Base-by-base conservation (phyloP, 2,329 filamentous ascomycete genomes). In the Penicillium sp. region DNA sequence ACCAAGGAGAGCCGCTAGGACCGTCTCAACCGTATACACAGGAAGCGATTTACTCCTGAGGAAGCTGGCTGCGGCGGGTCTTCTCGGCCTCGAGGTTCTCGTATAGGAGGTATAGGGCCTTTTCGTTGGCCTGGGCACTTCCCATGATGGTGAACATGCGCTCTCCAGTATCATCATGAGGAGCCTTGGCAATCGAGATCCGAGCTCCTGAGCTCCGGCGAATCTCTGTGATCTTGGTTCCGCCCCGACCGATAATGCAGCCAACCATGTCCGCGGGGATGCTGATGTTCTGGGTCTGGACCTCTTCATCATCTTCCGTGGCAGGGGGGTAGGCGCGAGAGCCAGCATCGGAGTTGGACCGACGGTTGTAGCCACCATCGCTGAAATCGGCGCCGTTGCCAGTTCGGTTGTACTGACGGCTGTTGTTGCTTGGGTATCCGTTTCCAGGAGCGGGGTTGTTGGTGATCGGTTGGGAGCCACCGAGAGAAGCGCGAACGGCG, bases 101-200 rank as follows among this genome's bases (percentile, higher is more conserved):
- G 74, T 99, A 99, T 60, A 99, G 82, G 50, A 99, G 86, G 76
- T 96, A 97, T 27, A 99, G 82, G 4, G 94, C 94, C 65, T 92
- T 93, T 78, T 99, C 94, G 68, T 99, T 99, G 61, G 92, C 91
- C 77, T 88, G 88, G 56, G 90, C 88, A 57, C 90, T 95, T 64
- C 94, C 94, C 84, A 96, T 97, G 73, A 99, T 99, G 70, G 94
- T 99, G 80, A 99, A 99, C 94, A 99, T 99, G 68, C 94, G 88
- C 83, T 99, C 94, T 63, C 94, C 94, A 56, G 91, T 95, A 65
- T 97, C 94, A 67, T 99, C 94, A 70, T 99, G 94, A 53, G 94
- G 91, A 44, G 92, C 87, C 82, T 97, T 97, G 66, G 93, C 93
- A 74, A 97, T 97, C 43, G 92, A 97, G 77, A 99, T 99, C 68